Evolutionary conservation across 108 stramenopile genomes (phyloP), one percentile per base, ranked within the genome.

Genomic region (Cyclostephanos invisitatus): DNA sequence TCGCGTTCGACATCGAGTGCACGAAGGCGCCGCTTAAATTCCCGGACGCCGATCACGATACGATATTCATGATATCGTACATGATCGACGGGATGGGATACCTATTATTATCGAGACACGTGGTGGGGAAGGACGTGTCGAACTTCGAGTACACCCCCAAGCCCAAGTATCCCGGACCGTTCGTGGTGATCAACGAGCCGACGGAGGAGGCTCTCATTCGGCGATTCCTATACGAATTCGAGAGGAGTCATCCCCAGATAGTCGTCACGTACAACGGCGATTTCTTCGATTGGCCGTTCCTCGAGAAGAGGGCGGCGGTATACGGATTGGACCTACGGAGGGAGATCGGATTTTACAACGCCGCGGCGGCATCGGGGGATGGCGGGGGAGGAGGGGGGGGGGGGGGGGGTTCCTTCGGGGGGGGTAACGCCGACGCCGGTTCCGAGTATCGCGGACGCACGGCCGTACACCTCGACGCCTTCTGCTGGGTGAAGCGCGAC

Each of bases 261-360:
- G 95, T 97, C 50, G 97, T 98, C 37, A 99, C 98, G 17, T 99
- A 98, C 74, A 99, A 99, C 87, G 98, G 98, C n/a, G 98, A 99
- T 83, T 97, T 83, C 66, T 99, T 99, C 82, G 98, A 99, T 80
- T 99, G 97, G 97, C 98, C 98, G 0, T 99, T 96, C 82, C 65
- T 99, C 35, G 94, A 97, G 54, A 74, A 64, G 32, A 75, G 98
- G 38, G 91, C 95, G 8, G 82, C 90, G 47, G 63, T 60, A 17
- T 84, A 97, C 72, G 96, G 95, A n/a, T 80, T 99, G 72, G 91
- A 96, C 74, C 69, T 99, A 70, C 76, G 86, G 55, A 77, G 74
- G 28, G 94, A 97, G 75, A 63, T 96, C 32, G 98, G 98, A 17
- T 89, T 99, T 12, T 74, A 83, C 38, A 67, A 70, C 48, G 55